Evolutionary conservation across 2,329 filamentous ascomycete genomes (phyloP), one percentile per base, ranked within the genome.

Genomic region (Aspergillus proliferans): DNA sequence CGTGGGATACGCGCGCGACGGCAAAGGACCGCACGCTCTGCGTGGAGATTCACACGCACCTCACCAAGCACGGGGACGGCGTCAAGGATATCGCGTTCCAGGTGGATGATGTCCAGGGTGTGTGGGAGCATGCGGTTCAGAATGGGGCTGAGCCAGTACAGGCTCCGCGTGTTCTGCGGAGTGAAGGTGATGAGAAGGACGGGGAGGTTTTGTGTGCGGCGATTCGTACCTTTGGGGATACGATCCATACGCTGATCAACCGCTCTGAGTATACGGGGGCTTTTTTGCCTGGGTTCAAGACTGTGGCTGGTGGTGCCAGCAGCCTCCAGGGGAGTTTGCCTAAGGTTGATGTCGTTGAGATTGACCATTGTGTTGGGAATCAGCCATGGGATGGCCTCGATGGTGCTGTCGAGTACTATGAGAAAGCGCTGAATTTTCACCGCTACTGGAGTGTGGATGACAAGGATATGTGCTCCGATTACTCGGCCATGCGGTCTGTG

Each of bases 391-490:
- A 87, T 68, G 83, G 88, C 62, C 89, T 95, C 72, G 77, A 83
- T 47, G 67, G 70, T 6, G 73, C 73, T 19, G 82, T 81, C 55
- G 73, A 75, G 46, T 83, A 80, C 70, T 74, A 64, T 44, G 65
- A 56, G 30, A 9, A 24, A n/a, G 21, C 60, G 64, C 84, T 95
- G 21, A 84, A 84, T 48, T 95, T 95, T 79, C 88, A 94, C 76
- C 87, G 90, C 58, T 95, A 95, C 82, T 95, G 91, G 90, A 87
- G 83, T 44, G 89, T 95, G 51, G 91, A 95, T 70, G 91, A 95
- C 76, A 84, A 81, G 54, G 81, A 89, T 64, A 93, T 95, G 74
- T 87, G 84, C 75, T 93, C 88, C 54, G 89, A 94, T 62, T 95
- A 87, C 77, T 89, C 85, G 0, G 88, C 91, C 8, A 81, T 95